Evolutionary conservation across 371 early-diverging fungal genomes (phyloP), one percentile per base, ranked within the genome.

Genomic region (Actinomucor elegans): DNA sequence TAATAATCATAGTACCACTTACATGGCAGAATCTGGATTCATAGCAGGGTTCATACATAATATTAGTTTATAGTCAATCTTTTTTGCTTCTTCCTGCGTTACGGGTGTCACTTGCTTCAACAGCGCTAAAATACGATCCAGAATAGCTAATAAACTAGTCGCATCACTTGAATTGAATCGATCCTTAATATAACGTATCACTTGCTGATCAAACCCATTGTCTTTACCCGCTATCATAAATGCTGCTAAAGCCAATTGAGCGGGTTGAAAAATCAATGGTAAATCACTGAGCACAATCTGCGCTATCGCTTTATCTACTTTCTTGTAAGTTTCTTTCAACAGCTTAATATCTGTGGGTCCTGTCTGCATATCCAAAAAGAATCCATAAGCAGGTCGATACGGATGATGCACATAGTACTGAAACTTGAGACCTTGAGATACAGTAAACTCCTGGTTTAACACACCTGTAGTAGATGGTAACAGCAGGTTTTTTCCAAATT

Each of bases 381-480:
- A 82, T 0, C 97, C 97, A 49, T 91, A 88, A 2, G 88, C 77
- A 3, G 94, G 83, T 61, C 90, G 80, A 64, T 85, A 89, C 1
- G 94, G 92, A 55, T 94, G 93, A 58, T 91, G 90, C 2, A 91
- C 83, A 29, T 84, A 75, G 46, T 87, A 92, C 52, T 95, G 90
- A 61, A 93, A 96, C 36, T 86, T 84, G 18, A 95, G 65, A 15
- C 89, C 90, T 65, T 87, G 87, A 5, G 87, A 88, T 2, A 96
- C 82, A 0, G 80, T 73, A 52, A 92, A 89, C 67, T 96, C 97
- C 18, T 88, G 66, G 12, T 81, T 80, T 23, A 84, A 59, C 5
- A 85, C 72, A 14, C 41, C 54, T 12, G 53, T 59, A 1, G 73
- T 67, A 11, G 61, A 61, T 4, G 67, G 69, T 9, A 75, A 23